phyloP scores from a whole-genome alignment of 805 yeast species.

The Cyberlindnera mrakii region DNA sequence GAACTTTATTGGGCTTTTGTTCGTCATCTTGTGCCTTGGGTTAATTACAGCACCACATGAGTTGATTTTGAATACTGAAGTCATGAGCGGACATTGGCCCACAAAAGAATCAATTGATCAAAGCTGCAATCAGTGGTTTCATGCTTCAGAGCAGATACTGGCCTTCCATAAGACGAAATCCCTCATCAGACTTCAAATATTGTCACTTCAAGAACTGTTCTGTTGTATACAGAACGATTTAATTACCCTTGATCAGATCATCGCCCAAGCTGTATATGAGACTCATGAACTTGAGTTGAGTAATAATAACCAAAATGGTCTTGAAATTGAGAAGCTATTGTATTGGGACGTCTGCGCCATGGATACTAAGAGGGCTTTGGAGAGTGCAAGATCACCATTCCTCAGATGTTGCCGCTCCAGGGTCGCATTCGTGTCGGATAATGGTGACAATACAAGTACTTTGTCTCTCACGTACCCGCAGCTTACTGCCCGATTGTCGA shows the following conservation, averaged over 20 bases:
- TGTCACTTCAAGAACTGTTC: conserved; percentile 6
- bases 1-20: conserved; percentile 8
- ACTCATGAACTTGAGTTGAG: conserved; percentile 3
- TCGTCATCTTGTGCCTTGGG: conserved; percentile 9
- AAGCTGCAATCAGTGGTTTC: conserved; percentile 9
- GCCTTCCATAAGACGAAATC: conserved; percentile 6
- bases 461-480: conserved; percentile 1
- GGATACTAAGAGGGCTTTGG: conserved; percentile 10
- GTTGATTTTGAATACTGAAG: conserved; percentile 6
- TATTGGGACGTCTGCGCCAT: conserved; percentile 13
- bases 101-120: conserved; percentile 1
- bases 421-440: neutral
- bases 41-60: conserved; percentile 8
- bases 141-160: conserved; percentile 13
- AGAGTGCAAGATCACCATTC: conserved; percentile 4
- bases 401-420: conserved; percentile 6
- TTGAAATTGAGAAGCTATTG: conserved; percentile 3
- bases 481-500: conserved; percentile 3
- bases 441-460: neutral
- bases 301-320: neutral
- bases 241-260: conserved; percentile 4
- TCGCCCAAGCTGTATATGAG: conserved; percentile 6
- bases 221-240: conserved; percentile 3
- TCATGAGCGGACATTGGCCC: conserved; percentile 2
- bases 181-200: conserved; percentile 3